Evolutionary conservation across 1,139 yeast genomes (phyloP).

Genomic region (Protomyces macrosporus): DNA sequence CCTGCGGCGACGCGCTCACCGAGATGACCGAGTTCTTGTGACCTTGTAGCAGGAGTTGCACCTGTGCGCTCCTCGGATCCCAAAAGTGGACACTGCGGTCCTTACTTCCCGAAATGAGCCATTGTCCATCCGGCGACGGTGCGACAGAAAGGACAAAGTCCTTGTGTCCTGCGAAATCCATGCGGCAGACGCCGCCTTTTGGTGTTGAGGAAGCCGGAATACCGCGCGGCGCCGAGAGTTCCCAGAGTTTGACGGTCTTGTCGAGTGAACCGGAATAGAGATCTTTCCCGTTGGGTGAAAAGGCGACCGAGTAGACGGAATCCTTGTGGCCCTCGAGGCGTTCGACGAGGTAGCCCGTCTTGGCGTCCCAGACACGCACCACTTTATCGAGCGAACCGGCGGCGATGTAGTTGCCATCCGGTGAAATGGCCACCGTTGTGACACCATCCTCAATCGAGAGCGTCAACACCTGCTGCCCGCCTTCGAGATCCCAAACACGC

Average conservation of each 20-base stretch:
- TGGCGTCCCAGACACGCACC: constrained; percentile 95
- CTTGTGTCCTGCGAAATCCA: constrained; percentile 91
- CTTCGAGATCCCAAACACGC: constrained; percentile 91
- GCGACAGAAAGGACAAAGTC: constrained; percentile 94
- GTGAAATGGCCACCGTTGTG: constrained; percentile 94
- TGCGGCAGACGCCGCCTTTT: constrained; percentile 61
- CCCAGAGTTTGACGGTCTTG: constrained; percentile 95
- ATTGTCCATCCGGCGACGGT: constrained; percentile 88
- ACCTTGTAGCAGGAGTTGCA: constrained; percentile 92
- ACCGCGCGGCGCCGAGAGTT: constrained; percentile 53
- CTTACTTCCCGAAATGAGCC: constrained; percentile 88
- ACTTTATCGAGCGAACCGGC: constrained; percentile 96
- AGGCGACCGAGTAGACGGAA: constrained; percentile 91
- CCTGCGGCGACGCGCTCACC: constrained; percentile 80
- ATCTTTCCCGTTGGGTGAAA: constrained; percentile 85
- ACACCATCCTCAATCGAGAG: constrained; percentile 95
- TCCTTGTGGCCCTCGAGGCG: constrained; percentile 95
- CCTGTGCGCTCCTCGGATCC: constrained; percentile 91
- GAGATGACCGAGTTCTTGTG: constrained; percentile 94
- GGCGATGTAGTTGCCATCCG: constrained; percentile 89
- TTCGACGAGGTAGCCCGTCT: constrained; percentile 81
- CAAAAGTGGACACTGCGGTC: constrained; percentile 97
- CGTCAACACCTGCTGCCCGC: constrained; percentile 85
- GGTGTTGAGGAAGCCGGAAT: constrained; percentile 40
- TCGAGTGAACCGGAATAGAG: constrained; percentile 93